A percentile compares a stretch with the other conserved stretches of the same genome.
Conservation (phyloP, 371 early-diverging fungal species). For the Syncephalastrum racemosum region DNA sequence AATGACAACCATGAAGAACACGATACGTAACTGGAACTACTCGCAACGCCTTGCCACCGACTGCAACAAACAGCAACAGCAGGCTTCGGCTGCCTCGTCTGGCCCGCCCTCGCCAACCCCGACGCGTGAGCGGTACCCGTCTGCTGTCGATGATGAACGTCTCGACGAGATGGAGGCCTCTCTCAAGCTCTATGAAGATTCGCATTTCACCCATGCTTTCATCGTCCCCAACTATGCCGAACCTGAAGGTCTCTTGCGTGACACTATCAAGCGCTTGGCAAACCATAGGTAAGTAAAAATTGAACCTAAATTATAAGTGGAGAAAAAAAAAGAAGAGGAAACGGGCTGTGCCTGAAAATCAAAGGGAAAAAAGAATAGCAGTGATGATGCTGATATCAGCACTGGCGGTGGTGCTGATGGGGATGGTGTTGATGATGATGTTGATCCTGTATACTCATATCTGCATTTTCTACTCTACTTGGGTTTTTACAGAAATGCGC, state of each 20-base stretch:
- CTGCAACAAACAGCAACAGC: too few species aligned
- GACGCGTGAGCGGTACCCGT: conserved; percentile 24
- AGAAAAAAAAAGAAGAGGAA: conserved; percentile 4
- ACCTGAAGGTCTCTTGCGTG: conserved; percentile 47
- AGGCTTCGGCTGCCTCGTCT: too few species aligned
- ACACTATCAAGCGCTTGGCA: conserved; percentile 46
- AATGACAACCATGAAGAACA: conserved; percentile 37
- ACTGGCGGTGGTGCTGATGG: background rate
- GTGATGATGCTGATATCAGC: conserved; percentile 4
- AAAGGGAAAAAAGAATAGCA: background rate
- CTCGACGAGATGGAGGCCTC: conserved; percentile 48
- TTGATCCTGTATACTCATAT: too few species aligned
- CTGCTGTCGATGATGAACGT: conserved; percentile 35
- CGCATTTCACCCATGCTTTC: conserved; percentile 47
- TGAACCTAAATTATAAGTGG: conserved; percentile 1
- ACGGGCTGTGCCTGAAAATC: background rate
- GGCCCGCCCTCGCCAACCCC: conserved; percentile 15
- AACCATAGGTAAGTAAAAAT: conserved; percentile 39
- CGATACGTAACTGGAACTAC: conserved; percentile 48
- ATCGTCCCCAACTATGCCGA: conserved; percentile 64
- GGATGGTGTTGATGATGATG: conserved; percentile 1
- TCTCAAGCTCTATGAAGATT: conserved; percentile 28
- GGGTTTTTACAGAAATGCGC: conserved; percentile 27
- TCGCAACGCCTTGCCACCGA: conserved; percentile 16
- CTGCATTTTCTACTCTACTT: background rate